phyloP scores from a whole-genome alignment of 1,284 basidiomycete species.

The Puccinia horiana region DNA sequence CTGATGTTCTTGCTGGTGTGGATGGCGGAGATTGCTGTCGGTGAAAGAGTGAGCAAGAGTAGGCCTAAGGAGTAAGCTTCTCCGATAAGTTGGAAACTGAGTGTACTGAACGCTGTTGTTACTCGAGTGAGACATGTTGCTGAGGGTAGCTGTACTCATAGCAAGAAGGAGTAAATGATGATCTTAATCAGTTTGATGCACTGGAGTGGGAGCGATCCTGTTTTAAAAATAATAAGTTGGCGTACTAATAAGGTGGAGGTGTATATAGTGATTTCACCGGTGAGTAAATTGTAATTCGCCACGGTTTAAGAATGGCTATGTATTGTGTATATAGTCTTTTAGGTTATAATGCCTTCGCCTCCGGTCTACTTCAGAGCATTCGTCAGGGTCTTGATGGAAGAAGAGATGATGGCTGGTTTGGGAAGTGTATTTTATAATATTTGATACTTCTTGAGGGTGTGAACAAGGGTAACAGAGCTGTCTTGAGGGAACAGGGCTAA shows the following conservation, averaged over 20 bases:
- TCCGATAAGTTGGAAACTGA: slow-evolving; percentile 12
- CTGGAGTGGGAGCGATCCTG: not conserved
- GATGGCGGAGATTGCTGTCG: not conserved
- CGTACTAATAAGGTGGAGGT: not conserved
- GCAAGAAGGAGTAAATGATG: not conserved
- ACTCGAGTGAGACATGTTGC: not conserved
- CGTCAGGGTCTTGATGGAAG: slow-evolving; percentile 1
- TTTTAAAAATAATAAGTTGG: not conserved
- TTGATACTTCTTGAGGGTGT: not conserved
- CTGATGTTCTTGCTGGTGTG: not conserved
- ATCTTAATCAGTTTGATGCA: no score
- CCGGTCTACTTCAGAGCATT: not conserved
- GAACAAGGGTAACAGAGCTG: not conserved
- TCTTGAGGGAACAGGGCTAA: not conserved
- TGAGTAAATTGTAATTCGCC: not conserved
- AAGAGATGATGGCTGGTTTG: not conserved
- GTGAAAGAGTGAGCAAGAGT: not conserved
- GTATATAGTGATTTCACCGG: not conserved
- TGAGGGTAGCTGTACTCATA: not conserved
- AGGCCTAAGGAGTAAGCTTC: not conserved
- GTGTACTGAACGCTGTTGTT: slow-evolving; percentile 12
- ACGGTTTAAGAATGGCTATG: not conserved
- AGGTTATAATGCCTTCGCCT: not conserved
- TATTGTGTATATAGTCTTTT: not conserved
- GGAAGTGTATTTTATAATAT: not conserved